Percentiles rank a stretch among this genome's conserved stretches.
Evolutionary conservation across 2,329 filamentous ascomycete genomes (phyloP).

Genomic region (Acephala macrosclerotiorum): DNA sequence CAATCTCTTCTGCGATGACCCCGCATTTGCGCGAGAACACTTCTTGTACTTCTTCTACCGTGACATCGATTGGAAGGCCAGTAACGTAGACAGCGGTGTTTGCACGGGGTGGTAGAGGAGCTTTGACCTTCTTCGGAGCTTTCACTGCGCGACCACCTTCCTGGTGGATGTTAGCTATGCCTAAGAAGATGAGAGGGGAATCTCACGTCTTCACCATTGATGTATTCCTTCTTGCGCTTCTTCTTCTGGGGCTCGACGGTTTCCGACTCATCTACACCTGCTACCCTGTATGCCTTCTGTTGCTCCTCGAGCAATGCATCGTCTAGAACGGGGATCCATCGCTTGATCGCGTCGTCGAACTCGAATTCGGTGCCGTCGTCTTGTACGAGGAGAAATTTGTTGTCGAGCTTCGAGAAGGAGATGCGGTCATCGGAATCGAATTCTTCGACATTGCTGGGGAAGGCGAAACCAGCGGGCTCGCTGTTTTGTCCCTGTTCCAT

Average conservation of each 20-base stretch:
- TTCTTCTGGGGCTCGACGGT: conserved; percentile 52
- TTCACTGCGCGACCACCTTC: conserved; percentile 43
- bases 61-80: conserved; percentile 81
- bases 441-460: conserved; percentile 43
- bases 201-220: conserved; percentile 58
- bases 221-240: conserved; percentile 60
- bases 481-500: conserved; percentile 37
- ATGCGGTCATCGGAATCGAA: conserved; percentile 84
- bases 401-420: conserved; percentile 83
- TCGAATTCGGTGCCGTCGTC: conserved; percentile 87
- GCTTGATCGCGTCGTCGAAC: conserved; percentile 73
- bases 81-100: conserved; percentile 96
- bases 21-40: conserved; percentile 86
- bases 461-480: conserved; percentile 26
- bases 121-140: conserved; percentile 45
- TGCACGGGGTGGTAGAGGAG: conserved; percentile 53
- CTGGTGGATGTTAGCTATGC: conserved; percentile 31
- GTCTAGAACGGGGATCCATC: conserved; percentile 78
- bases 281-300: conserved; percentile 65
- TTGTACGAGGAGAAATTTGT: conserved; percentile 84
- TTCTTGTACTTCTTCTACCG: conserved; percentile 80
- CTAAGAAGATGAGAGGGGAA: not conserved
- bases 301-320: conserved; percentile 67
- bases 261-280: conserved; percentile 64
- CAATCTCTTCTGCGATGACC: conserved; percentile 93